Conservation (phyloP, 75 land plant species). For the Larix kaempferi region DNA sequence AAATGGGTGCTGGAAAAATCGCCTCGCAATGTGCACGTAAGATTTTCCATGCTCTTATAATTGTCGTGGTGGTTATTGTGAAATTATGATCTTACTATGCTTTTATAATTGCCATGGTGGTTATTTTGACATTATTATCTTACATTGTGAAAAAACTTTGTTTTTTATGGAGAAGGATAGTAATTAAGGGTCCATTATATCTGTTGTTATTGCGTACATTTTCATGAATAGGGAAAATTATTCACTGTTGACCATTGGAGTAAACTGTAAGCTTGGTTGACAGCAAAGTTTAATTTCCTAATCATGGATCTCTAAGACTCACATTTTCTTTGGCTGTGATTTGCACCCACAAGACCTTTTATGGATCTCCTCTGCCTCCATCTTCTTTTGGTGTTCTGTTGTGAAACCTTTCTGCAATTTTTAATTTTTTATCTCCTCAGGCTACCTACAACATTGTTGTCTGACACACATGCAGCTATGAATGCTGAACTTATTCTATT, state of each 20-base stretch:
- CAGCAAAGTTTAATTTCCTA: neutral
- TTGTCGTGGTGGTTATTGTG: neutral
- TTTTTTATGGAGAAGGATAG: neutral
- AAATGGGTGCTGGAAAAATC: constrained; percentile 92
- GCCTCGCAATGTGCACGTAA: constrained; percentile 99
- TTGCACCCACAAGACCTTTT: neutral
- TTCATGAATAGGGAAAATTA: neutral
- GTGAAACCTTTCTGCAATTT: neutral
- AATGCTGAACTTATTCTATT: neutral
- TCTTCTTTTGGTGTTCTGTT: neutral
- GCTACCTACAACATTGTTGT: neutral
- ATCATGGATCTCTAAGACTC: constrained; percentile 5
- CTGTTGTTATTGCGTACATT: neutral
- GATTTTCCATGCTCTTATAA: constrained; percentile 9
- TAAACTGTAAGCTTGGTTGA: neutral
- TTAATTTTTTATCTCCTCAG: neutral
- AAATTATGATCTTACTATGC: neutral
- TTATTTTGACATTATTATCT: neutral
- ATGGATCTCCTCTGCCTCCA: neutral
- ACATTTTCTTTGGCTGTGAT: neutral
- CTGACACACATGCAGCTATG: neutral
- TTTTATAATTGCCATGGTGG: neutral
- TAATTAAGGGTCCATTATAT: neutral
- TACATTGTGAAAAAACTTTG: neutral
- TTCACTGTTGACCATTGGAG: neutral